Percentiles rank a stretch among this genome's conserved stretches.
Evolutionary conservation across 106 monocot species (phyloP).

Genomic region (Dioscorea alata): DNA sequence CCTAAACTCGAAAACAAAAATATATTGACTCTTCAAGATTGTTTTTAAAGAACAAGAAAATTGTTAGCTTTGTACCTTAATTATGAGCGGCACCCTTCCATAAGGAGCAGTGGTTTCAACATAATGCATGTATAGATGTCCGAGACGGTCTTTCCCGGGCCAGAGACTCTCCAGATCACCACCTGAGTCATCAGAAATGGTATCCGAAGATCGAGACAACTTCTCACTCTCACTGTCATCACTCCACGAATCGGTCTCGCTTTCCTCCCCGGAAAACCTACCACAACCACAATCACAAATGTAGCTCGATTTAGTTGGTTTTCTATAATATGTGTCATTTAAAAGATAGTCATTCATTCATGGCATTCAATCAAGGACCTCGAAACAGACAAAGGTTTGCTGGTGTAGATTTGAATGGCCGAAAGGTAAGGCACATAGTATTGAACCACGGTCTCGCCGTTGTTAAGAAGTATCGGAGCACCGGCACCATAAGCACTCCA

Average conservation of each 20-base stretch:
- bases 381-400: conserved; percentile 16
- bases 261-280: conserved; percentile 33
- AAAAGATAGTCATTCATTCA: not conserved
- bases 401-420: conserved; percentile 81
- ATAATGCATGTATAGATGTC: conserved; percentile 67
- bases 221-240: conserved; percentile 48
- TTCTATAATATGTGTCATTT: not conserved
- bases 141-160: conserved; percentile 20
- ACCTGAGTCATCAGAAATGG: conserved; percentile 38
- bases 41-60: not conserved
- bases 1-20: conserved; percentile 14
- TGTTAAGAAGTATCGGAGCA: conserved; percentile 24
- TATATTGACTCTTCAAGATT: not conserved
- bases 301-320: not conserved
- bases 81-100: conserved; percentile 58
- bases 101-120: conserved; percentile 56
- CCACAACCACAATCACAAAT: not conserved
- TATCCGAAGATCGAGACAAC: conserved; percentile 60
- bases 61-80: conserved; percentile 38
- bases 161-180: conserved; percentile 30
- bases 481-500: conserved; percentile 79
- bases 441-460: conserved; percentile 31
- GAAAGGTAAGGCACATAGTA: conserved; percentile 80
- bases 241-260: conserved; percentile 43
- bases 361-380: conserved; percentile 25